Evolutionary conservation across 352 stramenopile species (phyloP).

Genomic region (Pythium periplocum): DNA sequence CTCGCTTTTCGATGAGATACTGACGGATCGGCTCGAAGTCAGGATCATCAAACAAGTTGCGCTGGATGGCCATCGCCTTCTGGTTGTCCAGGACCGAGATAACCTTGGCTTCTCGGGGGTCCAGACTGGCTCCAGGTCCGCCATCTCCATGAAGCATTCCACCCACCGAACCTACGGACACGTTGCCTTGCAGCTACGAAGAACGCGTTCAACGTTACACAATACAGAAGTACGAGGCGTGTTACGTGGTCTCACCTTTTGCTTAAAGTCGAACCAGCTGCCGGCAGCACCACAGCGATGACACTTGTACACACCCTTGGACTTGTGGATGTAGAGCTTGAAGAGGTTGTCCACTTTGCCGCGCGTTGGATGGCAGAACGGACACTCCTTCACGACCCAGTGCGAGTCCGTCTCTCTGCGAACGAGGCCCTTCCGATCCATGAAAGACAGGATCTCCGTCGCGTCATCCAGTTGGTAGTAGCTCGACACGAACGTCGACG

Average conservation of each 20-base stretch:
- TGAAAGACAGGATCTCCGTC: conserved; percentile 57
- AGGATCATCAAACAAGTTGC: conserved; percentile 66
- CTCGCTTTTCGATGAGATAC: conserved; percentile 70
- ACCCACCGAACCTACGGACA: conserved; percentile 37
- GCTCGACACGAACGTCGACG: conserved; percentile 62
- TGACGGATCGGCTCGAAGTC: conserved; percentile 56
- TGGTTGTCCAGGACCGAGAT: conserved; percentile 78
- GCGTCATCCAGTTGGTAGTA: conserved; percentile 72
- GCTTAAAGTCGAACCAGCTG: conserved; percentile 89
- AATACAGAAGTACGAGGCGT: conserved; percentile 1
- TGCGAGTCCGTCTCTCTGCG: conserved; percentile 71
- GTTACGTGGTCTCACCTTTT: conserved; percentile 31
- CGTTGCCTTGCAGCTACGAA: conserved; percentile 39
- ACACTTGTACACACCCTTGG: conserved; percentile 86
- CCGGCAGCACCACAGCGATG: conserved; percentile 82
- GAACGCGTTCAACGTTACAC: not conserved
- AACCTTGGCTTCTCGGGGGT: conserved; percentile 38
- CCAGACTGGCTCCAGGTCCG: conserved; percentile 1
- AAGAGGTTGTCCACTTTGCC: conserved; percentile 86
- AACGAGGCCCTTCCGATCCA: conserved; percentile 66
- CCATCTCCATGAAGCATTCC: conserved; percentile 30
- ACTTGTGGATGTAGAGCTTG: conserved; percentile 89
- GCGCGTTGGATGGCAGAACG: conserved; percentile 82
- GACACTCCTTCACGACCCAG: conserved; percentile 77
- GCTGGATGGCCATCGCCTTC: conserved; percentile 81